Evolutionary conservation across 768 basidiomycete genomes (phyloP).

Genomic region (Rhodotorula paludigena): DNA sequence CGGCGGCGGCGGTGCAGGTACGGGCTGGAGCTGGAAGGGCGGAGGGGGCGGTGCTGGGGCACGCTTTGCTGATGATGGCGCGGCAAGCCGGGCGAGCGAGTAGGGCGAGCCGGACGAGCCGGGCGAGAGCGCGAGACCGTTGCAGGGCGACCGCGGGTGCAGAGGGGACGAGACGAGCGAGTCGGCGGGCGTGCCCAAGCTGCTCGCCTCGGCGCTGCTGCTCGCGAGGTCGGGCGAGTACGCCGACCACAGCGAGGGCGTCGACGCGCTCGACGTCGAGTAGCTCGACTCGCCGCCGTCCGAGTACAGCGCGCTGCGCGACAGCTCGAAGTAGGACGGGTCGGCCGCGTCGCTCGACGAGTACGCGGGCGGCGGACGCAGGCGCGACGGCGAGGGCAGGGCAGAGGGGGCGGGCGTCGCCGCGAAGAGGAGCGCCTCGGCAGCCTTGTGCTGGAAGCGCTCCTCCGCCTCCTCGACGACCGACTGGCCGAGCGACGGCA

Average conservation of each 20-base stretch:
- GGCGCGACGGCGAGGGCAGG: background rate
- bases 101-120: background rate
- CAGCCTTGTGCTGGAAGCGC: background rate
- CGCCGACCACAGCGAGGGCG: background rate
- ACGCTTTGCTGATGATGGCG: too few species aligned
- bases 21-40: background rate
- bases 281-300: constrained; percentile 1
- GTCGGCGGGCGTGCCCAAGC: constrained; percentile 5
- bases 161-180: background rate
- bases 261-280: constrained; percentile 3
- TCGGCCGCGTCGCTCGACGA: background rate
- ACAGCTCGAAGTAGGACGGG: constrained; percentile 18
- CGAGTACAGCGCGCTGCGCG: background rate
- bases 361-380: background rate
- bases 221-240: background rate
- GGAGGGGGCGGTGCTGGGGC: background rate
- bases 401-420: background rate
- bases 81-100: background rate
- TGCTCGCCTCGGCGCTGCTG: background rate
- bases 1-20: background rate
- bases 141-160: background rate
- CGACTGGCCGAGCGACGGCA: background rate
- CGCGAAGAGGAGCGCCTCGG: background rate
- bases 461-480: constrained; percentile 18
- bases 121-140: background rate